Evolutionary conservation across 2,329 filamentous ascomycete genomes (phyloP).

Genomic region (Cordyceps javanica): DNA sequence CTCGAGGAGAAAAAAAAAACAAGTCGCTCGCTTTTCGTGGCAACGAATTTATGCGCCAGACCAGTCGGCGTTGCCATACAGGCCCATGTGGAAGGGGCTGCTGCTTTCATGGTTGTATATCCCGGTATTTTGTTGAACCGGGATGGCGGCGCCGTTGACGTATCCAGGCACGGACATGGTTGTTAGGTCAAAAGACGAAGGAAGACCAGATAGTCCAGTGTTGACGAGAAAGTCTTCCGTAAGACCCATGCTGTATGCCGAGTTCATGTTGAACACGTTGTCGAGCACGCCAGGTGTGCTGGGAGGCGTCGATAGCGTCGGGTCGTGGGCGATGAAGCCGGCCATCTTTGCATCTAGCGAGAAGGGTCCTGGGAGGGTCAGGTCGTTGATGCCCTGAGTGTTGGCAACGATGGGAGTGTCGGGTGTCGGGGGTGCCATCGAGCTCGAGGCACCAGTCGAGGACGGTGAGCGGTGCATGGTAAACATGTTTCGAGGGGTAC

Average conservation of each 20-base stretch:
- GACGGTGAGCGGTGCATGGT: constrained; percentile 38
- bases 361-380: constrained; percentile 29
- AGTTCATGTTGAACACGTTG: constrained; percentile 34
- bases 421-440: constrained; percentile 43
- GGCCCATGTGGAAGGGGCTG: neutral
- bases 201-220: constrained; percentile 38
- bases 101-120: constrained; percentile 33
- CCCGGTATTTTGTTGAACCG: constrained; percentile 14
- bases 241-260: constrained; percentile 32
- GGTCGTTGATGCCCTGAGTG: constrained; percentile 33
- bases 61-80: constrained; percentile 7
- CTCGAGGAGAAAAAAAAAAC: neutral
- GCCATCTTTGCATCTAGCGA: constrained; percentile 26
- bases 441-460: constrained; percentile 29
- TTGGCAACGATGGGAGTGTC: constrained; percentile 40
- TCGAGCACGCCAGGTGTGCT: constrained; percentile 44
- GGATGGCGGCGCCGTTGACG: constrained; percentile 31
- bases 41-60: neutral
- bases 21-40: neutral
- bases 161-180: constrained; percentile 36
- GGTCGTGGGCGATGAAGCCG: constrained; percentile 30
- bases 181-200: constrained; percentile 41
- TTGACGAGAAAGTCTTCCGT: constrained; percentile 45
- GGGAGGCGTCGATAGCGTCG: constrained; percentile 47
- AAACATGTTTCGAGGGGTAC: constrained; percentile 32